A percentile compares a stretch with the other conserved stretches of the same genome.
These are phyloP conservation scores for Barnettozyma hawaiiensis DNA, from an alignment of 1,139 yeast genomes.

Conservation along the genomic window DNA sequence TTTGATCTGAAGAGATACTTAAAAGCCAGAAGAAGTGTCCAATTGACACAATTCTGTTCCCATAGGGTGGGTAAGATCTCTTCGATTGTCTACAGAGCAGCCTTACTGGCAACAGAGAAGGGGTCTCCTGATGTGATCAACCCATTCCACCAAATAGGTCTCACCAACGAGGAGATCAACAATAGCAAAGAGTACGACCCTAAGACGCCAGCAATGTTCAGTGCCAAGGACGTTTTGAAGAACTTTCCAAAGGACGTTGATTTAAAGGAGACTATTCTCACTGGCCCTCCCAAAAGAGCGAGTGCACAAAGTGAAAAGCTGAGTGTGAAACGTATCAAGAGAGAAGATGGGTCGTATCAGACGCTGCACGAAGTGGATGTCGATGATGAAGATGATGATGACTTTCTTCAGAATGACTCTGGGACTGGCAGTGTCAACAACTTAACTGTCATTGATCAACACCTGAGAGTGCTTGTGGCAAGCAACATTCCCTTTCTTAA, in stretches of 20 bases:
- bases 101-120: slow-evolving; percentile 55
- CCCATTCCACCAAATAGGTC: slow-evolving; percentile 32
- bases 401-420: slow-evolving; percentile 16
- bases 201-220: slow-evolving; percentile 34
- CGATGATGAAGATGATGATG: slow-evolving; percentile 22
- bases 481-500: slow-evolving; percentile 41
- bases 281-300: slow-evolving; percentile 33
- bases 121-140: slow-evolving; percentile 40
- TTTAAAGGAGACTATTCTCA: slow-evolving; percentile 44
- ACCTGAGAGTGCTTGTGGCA: slow-evolving; percentile 47
- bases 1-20: slow-evolving; percentile 65
- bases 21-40: slow-evolving; percentile 58
- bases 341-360: slow-evolving; percentile 34
- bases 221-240: slow-evolving; percentile 48
- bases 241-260: slow-evolving; percentile 41
- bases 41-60: slow-evolving; percentile 56
- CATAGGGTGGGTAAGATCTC: slow-evolving; percentile 69
- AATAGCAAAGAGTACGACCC: slow-evolving; percentile 29
- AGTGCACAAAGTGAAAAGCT: slow-evolving; percentile 17
- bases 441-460: slow-evolving; percentile 33
- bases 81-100: slow-evolving; percentile 56
- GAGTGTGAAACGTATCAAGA: slow-evolving; percentile 36
- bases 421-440: slow-evolving; percentile 25
- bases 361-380: slow-evolving; percentile 11
- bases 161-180: slow-evolving; percentile 31